Evolutionary conservation across 2,329 filamentous ascomycete species (phyloP).

Genomic region (Hymenoscyphus albidus): DNA sequence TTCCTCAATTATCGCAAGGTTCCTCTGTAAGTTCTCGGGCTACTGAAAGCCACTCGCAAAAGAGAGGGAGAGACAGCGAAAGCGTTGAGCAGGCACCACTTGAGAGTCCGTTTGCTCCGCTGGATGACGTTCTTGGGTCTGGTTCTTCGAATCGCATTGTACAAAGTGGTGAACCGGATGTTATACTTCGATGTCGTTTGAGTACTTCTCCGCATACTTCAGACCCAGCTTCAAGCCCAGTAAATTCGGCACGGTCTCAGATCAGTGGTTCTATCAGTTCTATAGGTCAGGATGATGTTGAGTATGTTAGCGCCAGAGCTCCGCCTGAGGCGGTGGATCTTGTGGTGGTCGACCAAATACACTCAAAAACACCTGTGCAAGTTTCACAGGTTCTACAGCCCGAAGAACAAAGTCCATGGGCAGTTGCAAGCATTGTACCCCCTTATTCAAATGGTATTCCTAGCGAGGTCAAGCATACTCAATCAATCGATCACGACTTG

Average conservation of each 20-base stretch:
- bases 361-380: background rate
- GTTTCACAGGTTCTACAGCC: slow-evolving; percentile 8
- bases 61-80: background rate
- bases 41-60: background rate
- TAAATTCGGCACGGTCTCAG: background rate
- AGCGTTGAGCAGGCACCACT: background rate
- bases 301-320: background rate
- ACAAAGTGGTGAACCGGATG: background rate
- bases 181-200: background rate
- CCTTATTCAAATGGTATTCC: background rate
- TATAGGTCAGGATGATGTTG: background rate
- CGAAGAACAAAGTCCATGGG: slow-evolving; percentile 12
- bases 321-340: background rate
- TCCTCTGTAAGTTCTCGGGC: background rate
- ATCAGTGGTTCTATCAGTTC: background rate
- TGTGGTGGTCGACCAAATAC: background rate
- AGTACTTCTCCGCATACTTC: background rate
- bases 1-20: background rate
- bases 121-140: background rate
- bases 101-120: background rate
- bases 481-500: background rate
- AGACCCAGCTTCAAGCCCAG: background rate
- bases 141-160: background rate
- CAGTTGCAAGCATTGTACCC: background rate
- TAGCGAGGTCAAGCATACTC: background rate